Base-by-base conservation (phyloP, 2,329 filamentous ascomycete species). In the Penicillium sp. region DNA sequence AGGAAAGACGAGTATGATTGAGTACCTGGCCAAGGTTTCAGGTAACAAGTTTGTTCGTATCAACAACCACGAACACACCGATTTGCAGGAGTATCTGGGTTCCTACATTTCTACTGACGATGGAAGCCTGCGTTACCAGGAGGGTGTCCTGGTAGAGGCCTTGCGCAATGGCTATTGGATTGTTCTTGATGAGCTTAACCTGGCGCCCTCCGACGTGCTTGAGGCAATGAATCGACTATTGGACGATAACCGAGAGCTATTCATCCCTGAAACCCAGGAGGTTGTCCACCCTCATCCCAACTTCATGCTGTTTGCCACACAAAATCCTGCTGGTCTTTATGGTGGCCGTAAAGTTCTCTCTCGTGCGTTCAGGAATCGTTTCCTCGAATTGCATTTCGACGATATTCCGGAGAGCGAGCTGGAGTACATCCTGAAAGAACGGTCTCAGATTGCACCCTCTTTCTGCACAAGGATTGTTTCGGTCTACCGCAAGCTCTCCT, bases 1-100 rank as follows among this genome's bases (percentile, higher is more conserved):
- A 10, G 93, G 93, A 54, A 99, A 99, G 70, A 99, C 93, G 0
- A 97, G 91, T 69, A 98, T 99, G 93, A 95, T 98, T 34, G 91
- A 97, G 69, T 96, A 95, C 65, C 78, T 99, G 29, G 91, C 94
- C n/a, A 93, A 95, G 62, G 86, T 87, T 45, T 97, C 89, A 24
- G 93, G 94, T 3, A 95, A 99, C 66, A 93, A 87, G 62, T 98
- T 97, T 63, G 89, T 98, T 35, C 83, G 93, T 50, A 98, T 99
- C 75, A 99, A 99, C 72, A 99, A 99, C 58, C 93, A 99, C 69
- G 94, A 99, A 64, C 93, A 98, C 63, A 98, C 93, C 0, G 93
- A 99, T 67, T 74, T 99, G 29, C 93, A 98, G 68, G 94, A 99
- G 65, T 99, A 99, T 61, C 74, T 99, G 5, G 93, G 93, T 14